These are phyloP conservation scores for Xerocomus spinulosus DNA, from an alignment of 768 basidiomycete species.

Conservation along the genomic window DNA sequence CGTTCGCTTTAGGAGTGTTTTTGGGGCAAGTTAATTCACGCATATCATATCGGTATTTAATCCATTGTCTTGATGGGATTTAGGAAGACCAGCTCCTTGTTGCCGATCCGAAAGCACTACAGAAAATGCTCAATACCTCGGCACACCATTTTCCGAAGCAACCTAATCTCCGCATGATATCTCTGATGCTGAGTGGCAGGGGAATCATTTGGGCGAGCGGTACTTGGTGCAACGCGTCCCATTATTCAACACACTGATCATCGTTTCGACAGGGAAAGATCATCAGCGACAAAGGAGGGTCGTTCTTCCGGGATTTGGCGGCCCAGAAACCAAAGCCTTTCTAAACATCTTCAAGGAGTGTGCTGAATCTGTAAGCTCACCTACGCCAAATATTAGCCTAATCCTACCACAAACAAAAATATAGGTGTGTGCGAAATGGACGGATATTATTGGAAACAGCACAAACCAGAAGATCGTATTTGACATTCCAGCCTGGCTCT, in stretches of 20 bases:
- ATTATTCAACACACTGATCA: constrained; percentile 11
- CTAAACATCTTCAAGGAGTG: constrained; percentile 44
- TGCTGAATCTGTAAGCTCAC: constrained; percentile 12
- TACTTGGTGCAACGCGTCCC: constrained; percentile 5
- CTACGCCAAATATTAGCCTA: background rate
- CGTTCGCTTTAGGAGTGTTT: constrained; percentile 23
- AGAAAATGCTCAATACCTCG: constrained; percentile 31
- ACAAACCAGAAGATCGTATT: constrained; percentile 5
- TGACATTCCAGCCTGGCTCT: constrained; percentile 24
- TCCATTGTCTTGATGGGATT: constrained; percentile 4
- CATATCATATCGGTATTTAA: background rate
- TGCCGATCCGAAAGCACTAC: constrained; percentile 43
- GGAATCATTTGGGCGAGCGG: constrained; percentile 41
- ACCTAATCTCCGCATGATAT: constrained; percentile 18
- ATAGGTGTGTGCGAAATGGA: constrained; percentile 24
- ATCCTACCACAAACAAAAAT: background rate
- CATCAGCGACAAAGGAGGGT: constrained; percentile 51
- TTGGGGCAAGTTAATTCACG: constrained; percentile 8
- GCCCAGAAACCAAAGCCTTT: constrained; percentile 45
- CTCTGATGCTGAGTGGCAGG: constrained; percentile 24
- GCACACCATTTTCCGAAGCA: constrained; percentile 39
- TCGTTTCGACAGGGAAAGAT: constrained; percentile 26
- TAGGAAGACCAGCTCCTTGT: constrained; percentile 44
- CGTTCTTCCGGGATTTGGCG: constrained; percentile 53
- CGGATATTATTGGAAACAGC: constrained; percentile 8